Percentiles rank a stretch among this genome's conserved stretches.
These are phyloP conservation scores for Tolypocladium paradoxum DNA, from an alignment of 2,329 filamentous ascomycete species.

Conservation along the genomic window DNA sequence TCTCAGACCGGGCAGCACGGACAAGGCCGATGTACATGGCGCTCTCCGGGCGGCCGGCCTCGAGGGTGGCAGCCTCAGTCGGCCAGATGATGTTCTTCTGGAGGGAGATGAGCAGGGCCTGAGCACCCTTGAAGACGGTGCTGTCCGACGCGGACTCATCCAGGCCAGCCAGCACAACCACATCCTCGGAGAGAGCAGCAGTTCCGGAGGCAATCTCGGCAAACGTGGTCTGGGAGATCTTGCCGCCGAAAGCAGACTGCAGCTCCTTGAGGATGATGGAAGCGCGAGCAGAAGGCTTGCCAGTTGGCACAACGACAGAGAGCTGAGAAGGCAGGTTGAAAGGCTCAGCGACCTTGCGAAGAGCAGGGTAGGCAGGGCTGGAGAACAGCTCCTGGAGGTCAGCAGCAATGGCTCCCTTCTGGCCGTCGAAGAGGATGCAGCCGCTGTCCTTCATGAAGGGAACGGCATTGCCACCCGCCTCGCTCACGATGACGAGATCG, in stretches of 20 bases:
- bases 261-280: slow-evolving; percentile 7
- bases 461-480: slow-evolving; percentile 7
- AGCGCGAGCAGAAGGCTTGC: slow-evolving; percentile 5
- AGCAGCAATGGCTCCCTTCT: slow-evolving; percentile 5
- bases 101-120: slow-evolving; percentile 7
- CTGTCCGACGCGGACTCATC: slow-evolving; percentile 9
- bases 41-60: slow-evolving; percentile 5
- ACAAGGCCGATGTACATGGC: slow-evolving; percentile 9
- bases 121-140: slow-evolving; percentile 9
- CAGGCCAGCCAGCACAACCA: slow-evolving; percentile 11
- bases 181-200: slow-evolving; percentile 4
- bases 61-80: slow-evolving; percentile 7
- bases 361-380: slow-evolving; percentile 3
- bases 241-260: slow-evolving; percentile 3
- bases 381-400: slow-evolving; percentile 7
- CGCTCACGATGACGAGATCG: slow-evolving; percentile 11
- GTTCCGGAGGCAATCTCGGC: slow-evolving; percentile 4
- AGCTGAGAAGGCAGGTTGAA: slow-evolving; percentile 3
- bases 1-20: slow-evolving; percentile 8
- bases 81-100: slow-evolving; percentile 10
- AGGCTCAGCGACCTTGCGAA: slow-evolving; percentile 3
- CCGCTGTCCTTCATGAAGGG: slow-evolving; percentile 28
- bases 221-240: slow-evolving; percentile 6
- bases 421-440: slow-evolving; percentile 28
- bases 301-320: slow-evolving; percentile 8